Evolutionary conservation across 2,329 filamentous ascomycete species (phyloP), one percentile per base, ranked within the genome.

Genomic region (Trichoderma asperellum): DNA sequence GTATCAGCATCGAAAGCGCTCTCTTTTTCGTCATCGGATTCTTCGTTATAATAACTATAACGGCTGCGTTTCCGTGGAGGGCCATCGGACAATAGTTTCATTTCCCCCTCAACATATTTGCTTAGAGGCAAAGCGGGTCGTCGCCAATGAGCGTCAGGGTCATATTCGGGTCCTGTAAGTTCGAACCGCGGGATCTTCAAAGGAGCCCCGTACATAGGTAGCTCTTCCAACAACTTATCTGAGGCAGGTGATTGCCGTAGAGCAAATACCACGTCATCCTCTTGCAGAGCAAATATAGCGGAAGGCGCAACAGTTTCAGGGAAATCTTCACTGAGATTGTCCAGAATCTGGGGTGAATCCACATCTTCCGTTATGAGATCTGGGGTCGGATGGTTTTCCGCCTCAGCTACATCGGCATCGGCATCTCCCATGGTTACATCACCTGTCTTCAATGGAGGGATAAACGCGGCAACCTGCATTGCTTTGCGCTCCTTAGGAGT

Each of bases 41-140:
- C 90, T 73, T 96, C 92, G 68, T 93, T 89, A 52, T 87, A 85
- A 74, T 96, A 96, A 68, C 91, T 87, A 75, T 91, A 98, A n/a
- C 95, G 88, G 74, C 93, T 94, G 68, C 89, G 89, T 79, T 94
- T 97, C 63, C 84, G 85, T 0, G 89, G 89, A 10, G 91, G 91
- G 2, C 87, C 87, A 52, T 87, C 85, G 4, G 87, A 83, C 14
- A 86, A 85, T 21, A 96, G 86, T 32, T 89, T 87, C 78, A 98
- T 89, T 73, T 92, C 92, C 10, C 92, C 92, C 70, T 92, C 89
- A 0, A 94, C 91, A 77, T 92, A 97, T 77, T 94, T 97, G 75
- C 92, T 97, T 2, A 97, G 86, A 2, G 93, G 92, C 18, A 96
- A 82, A 52, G 94, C 89, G n/a, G 91, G 89, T 5, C 89, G 88